These are phyloP conservation scores for Cantharellus anzutake DNA, from an alignment of 768 basidiomycete species.

Conservation along the genomic window DNA sequence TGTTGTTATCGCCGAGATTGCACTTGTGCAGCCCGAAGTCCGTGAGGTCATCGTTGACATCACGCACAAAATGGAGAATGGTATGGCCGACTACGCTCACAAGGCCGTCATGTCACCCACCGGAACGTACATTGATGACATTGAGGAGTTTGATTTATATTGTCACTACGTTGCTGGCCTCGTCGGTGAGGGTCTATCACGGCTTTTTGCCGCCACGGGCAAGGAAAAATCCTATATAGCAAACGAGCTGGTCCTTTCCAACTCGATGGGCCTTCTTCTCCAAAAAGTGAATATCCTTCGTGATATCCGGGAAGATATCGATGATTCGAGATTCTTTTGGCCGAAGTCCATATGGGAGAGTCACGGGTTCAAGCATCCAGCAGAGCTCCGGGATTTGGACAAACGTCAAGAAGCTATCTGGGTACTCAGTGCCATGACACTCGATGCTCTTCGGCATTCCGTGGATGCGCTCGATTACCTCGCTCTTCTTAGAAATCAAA, in stretches of 20 bases:
- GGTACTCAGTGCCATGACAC: conserved; percentile 74
- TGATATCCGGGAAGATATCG: conserved; percentile 81
- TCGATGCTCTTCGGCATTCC: conserved; percentile 72
- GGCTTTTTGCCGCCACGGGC: conserved; percentile 68
- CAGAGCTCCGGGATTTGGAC: conserved; percentile 41
- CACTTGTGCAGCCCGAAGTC: conserved; percentile 31
- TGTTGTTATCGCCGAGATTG: conserved; percentile 62
- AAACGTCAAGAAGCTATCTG: conserved; percentile 49
- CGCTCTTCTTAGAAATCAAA: conserved; percentile 69
- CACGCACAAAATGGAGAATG: conserved; percentile 53
- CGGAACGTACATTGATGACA: conserved; percentile 46
- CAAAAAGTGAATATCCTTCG: conserved; percentile 99
- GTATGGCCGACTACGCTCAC: conserved; percentile 93
- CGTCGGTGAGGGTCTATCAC: conserved; percentile 86
- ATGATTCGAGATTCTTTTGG: conserved; percentile 82
- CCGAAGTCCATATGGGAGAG: conserved; percentile 79
- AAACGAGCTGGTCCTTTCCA: conserved; percentile 69
- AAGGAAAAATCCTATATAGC: conserved; percentile 63
- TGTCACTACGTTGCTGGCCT: conserved; percentile 98
- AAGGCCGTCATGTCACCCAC: conserved; percentile 50
- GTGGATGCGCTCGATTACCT: conserved; percentile 83
- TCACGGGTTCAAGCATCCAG: conserved; percentile 54
- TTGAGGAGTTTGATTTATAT: conserved; percentile 87
- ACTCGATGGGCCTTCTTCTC: conserved; percentile 86
- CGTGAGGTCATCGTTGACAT: not conserved